A percentile compares a stretch with the other conserved stretches of the same genome.
Evolutionary conservation across 805 yeast genomes (phyloP).

Genomic region (Kazachstania africana): DNA sequence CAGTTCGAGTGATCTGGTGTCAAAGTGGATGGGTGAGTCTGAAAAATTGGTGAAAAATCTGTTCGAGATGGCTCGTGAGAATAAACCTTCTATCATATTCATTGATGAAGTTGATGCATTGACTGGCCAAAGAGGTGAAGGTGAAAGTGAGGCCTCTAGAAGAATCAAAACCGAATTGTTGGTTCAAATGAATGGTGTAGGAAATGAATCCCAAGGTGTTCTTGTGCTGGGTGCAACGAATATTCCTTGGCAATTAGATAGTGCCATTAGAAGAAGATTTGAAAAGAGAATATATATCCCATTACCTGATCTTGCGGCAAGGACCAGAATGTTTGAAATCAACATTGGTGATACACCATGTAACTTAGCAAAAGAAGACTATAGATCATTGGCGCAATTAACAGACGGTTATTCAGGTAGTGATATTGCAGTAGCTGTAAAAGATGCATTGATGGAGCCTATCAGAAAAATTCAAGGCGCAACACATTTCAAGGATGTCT

Average conservation of each 20-base stretch:
- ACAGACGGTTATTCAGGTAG: constrained; percentile 97
- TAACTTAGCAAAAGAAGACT: constrained; percentile 60
- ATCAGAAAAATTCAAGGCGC: constrained; percentile 91
- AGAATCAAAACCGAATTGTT: constrained; percentile 91
- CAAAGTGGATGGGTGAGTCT: constrained; percentile 99
- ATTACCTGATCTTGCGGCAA: constrained; percentile 85
- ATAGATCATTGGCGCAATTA: constrained; percentile 71
- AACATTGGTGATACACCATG: constrained; percentile 90
- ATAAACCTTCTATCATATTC: constrained; percentile 89
- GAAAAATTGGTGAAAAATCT: constrained; percentile 92
- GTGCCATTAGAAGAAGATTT: constrained; percentile 93
- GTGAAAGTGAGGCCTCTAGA: constrained; percentile 92
- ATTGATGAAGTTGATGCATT: constrained; percentile 97
- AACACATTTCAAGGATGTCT: constrained; percentile 73
- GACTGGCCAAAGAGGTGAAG: constrained; percentile 97
- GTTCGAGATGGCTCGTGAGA: constrained; percentile 92
- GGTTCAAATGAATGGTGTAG: constrained; percentile 99
- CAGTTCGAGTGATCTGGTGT: constrained; percentile 89
- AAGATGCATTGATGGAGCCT: constrained; percentile 97
- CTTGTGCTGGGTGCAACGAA: constrained; percentile 94
- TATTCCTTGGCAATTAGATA: constrained; percentile 97
- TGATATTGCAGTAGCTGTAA: constrained; percentile 90
- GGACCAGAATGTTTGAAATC: constrained; percentile 87
- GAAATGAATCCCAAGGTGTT: constrained; percentile 87
- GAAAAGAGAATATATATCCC: constrained; percentile 93